These are phyloP conservation scores for Trametes elegans DNA, from an alignment of 768 basidiomycete genomes.

Conservation along the genomic window DNA sequence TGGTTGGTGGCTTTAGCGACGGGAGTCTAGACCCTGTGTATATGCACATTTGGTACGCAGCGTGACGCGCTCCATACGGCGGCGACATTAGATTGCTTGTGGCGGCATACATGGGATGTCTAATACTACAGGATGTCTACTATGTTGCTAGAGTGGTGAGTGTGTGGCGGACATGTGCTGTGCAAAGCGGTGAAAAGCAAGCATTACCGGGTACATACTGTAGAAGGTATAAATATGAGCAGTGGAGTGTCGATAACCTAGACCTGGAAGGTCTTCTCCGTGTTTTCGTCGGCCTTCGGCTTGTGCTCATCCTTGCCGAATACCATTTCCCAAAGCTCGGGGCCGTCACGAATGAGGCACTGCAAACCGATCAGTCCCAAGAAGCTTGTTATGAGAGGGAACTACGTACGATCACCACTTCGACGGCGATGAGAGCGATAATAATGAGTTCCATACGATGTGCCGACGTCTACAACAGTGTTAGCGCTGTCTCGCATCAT, in stretches of 20 bases:
- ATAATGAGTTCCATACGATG: slow-evolving; percentile 96
- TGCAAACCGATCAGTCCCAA: slow-evolving; percentile 26
- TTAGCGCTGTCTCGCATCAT: not conserved
- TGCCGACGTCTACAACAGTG: slow-evolving; percentile 61
- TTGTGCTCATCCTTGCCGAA: slow-evolving; percentile 16
- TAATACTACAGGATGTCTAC: not conserved
- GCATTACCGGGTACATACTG: not conserved
- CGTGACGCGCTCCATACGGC: no score
- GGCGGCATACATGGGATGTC: not conserved
- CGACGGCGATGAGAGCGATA: slow-evolving; percentile 90
- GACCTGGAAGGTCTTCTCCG: not conserved
- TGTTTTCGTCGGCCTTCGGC: not conserved
- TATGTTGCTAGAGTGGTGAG: slow-evolving; percentile 3
- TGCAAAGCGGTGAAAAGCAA: not conserved
- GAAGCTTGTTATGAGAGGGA: not conserved
- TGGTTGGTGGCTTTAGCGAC: no score
- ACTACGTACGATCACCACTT: slow-evolving; percentile 82
- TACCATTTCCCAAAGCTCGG: slow-evolving; percentile 60
- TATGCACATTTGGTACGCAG: no score
- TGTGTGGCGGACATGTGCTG: not conserved
- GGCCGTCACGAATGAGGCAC: slow-evolving; percentile 77
- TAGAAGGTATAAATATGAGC: not conserved
- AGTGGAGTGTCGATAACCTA: no score
- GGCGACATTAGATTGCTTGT: not conserved
- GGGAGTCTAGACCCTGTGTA: no score